Evolutionary conservation across 495 filamentous ascomycete genomes (phyloP).

Genomic region (Aspergillus bertholletiae): DNA sequence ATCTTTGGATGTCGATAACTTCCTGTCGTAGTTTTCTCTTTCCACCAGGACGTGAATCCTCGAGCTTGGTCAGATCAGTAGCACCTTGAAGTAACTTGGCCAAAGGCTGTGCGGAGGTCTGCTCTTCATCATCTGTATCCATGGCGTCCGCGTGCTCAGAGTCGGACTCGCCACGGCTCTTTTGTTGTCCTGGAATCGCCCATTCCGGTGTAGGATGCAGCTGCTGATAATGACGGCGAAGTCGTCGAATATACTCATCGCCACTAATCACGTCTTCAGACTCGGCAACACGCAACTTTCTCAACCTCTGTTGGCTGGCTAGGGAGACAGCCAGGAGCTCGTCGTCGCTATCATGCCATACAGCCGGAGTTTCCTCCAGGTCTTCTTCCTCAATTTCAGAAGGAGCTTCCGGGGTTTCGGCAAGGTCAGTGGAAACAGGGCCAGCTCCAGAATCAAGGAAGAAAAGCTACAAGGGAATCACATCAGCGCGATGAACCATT

Average conservation of each 20-base stretch:
- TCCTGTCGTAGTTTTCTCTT: slow-evolving; percentile 76
- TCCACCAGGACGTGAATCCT: slow-evolving; percentile 30
- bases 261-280: slow-evolving; percentile 83
- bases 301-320: slow-evolving; percentile 62
- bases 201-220: slow-evolving; percentile 78
- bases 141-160: slow-evolving; percentile 33
- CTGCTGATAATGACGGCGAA: slow-evolving; percentile 77
- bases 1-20: slow-evolving; percentile 76
- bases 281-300: slow-evolving; percentile 77
- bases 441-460: slow-evolving; percentile 63
- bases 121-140: slow-evolving; percentile 58
- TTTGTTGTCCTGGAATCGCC: slow-evolving; percentile 57
- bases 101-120: slow-evolving; percentile 67
- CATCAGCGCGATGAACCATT: slow-evolving; percentile 22
- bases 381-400: slow-evolving; percentile 30
- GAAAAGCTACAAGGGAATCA: slow-evolving; percentile 51
- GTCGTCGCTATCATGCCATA: slow-evolving; percentile 96
- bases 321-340: slow-evolving; percentile 82
- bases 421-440: slow-evolving; percentile 41
- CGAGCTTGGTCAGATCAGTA: slow-evolving; percentile 48
- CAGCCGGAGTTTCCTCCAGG: slow-evolving; percentile 38
- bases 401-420: slow-evolving; percentile 25
- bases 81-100: slow-evolving; percentile 73
- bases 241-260: slow-evolving; percentile 73
- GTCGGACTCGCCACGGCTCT: slow-evolving; percentile 46